Evolutionary conservation across 1,139 yeast species (phyloP).

Genomic region (Yamadazyma diospyri): DNA sequence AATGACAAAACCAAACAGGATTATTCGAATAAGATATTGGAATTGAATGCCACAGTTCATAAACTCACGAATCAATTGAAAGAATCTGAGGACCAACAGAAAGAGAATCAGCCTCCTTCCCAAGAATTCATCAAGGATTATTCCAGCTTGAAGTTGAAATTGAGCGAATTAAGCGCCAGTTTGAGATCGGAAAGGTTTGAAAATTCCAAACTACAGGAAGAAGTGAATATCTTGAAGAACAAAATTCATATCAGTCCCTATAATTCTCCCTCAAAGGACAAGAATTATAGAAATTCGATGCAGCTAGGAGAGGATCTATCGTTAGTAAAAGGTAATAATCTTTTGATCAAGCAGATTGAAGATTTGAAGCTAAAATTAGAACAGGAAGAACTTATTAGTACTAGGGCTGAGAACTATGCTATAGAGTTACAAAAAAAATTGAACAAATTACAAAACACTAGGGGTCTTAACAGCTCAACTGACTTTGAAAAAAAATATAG

Average conservation of each 20-base stretch:
- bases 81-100: slow-evolving; percentile 18
- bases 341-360: slow-evolving; percentile 32
- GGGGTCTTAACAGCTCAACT: slow-evolving; percentile 33
- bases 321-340: slow-evolving; percentile 19
- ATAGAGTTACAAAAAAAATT: slow-evolving; percentile 45
- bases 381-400: slow-evolving; percentile 41
- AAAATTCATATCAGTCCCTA: slow-evolving; percentile 26
- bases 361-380: slow-evolving; percentile 33
- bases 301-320: slow-evolving; percentile 33
- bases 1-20: slow-evolving; percentile 22
- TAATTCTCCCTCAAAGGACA: slow-evolving; percentile 21
- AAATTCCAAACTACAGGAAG: slow-evolving; percentile 53
- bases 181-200: slow-evolving; percentile 53
- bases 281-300: slow-evolving; percentile 25
- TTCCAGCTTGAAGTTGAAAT: slow-evolving; percentile 46
- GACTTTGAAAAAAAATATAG: slow-evolving; percentile 38
- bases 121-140: slow-evolving; percentile 37
- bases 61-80: slow-evolving; percentile 18
- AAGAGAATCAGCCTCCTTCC: slow-evolving; percentile 37
- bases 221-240: slow-evolving; percentile 52
- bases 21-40: slow-evolving; percentile 24
- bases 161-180: slow-evolving; percentile 51
- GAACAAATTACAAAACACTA: slow-evolving; percentile 39
- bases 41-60: slow-evolving; percentile 22
- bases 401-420: slow-evolving; percentile 45